phyloP scores from a whole-genome alignment of 31 red algal genomes.

The Pterothamnion heteromorphum region DNA sequence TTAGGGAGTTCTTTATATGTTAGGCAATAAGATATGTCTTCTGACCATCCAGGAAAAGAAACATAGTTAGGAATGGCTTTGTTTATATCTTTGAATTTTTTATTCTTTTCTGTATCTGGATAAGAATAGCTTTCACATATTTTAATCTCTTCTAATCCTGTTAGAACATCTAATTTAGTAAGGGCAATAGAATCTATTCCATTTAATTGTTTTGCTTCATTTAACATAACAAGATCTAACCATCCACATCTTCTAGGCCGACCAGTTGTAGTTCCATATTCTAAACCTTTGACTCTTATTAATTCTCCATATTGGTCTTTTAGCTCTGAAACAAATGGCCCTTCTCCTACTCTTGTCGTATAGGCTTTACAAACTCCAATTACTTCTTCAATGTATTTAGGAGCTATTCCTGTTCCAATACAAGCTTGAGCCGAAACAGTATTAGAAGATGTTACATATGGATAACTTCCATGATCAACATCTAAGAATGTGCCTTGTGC shows the following conservation, averaged over 20 bases:
- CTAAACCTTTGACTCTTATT: constrained; percentile 70
- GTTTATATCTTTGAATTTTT: background rate
- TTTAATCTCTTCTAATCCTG: constrained; percentile 71
- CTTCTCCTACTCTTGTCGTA: constrained; percentile 91
- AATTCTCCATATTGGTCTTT: constrained; percentile 56
- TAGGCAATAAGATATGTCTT: no score
- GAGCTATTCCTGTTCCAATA: constrained; percentile 79
- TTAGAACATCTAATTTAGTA: constrained; percentile 91
- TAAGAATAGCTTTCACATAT: constrained; percentile 70
- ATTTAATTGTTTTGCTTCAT: constrained; percentile 74
- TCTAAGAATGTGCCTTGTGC: constrained; percentile 91
- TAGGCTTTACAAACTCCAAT: constrained; percentile 95
- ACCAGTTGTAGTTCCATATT: constrained; percentile 87
- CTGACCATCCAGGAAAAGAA: background rate
- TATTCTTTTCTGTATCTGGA: background rate
- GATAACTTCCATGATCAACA: constrained; percentile 96
- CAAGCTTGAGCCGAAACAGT: constrained; percentile 80
- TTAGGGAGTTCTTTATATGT: no score
- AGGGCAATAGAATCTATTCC: constrained; percentile 71
- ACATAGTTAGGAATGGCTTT: background rate
- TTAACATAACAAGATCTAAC: constrained; percentile 85
- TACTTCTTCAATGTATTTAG: constrained; percentile 52
- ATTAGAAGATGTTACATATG: constrained; percentile 88
- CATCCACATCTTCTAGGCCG: constrained; percentile 88
- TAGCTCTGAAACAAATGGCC: constrained; percentile 90